Evolutionary conservation across 1,139 yeast species (phyloP), one percentile per base, ranked within the genome.

Genomic region (Spencermartinsiella ligniputridi): DNA sequence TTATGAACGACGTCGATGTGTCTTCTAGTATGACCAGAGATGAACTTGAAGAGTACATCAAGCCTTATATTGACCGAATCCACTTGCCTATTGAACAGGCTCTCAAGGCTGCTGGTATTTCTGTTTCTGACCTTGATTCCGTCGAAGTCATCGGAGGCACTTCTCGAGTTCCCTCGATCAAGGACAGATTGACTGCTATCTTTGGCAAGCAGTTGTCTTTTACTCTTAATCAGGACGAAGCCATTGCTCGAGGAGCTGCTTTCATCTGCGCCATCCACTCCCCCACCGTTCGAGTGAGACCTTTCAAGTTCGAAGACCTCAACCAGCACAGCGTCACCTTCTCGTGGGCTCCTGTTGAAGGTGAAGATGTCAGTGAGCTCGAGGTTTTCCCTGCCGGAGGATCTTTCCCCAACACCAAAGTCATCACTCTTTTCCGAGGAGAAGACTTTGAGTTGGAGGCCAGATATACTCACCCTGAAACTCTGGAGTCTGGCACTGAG

Each of bases 221-320:
- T 75, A 94, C 97, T 59, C 81, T 94, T 72, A 92, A 94, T 79
- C 97, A 90, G 75, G 99, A 92, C 67, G 99, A 92, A 78, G 97
- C 98, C 53, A 84, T 90, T 68, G 97, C 98, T 51, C 86, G 94
- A 71, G 99, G 99, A 76, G 95, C 96, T 59, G 97, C 99, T 45
- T 94, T 92, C 72, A 87, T 94, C 63, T 92, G 98, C 71, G 99
- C 98, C 59, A 87, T 90, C 72, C 97, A 90, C 78, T 92, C 98
- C 24, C 98, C 98, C 71, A 90, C 97, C 56, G 82, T 92, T 63
- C 86, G 98, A 75, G 98, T 94, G 47, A 85, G 97, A 73, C 97
- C 97, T 60, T 92, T 92, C 83, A 92, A 90, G 74, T 92, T 90
- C 65, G 97, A 92, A 75, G 99, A 92, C 69, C 74, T 83, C 67